Base-by-base conservation (phyloP, 306 rosid genomes). In the Amphicarpaea edgeworthii region DNA sequence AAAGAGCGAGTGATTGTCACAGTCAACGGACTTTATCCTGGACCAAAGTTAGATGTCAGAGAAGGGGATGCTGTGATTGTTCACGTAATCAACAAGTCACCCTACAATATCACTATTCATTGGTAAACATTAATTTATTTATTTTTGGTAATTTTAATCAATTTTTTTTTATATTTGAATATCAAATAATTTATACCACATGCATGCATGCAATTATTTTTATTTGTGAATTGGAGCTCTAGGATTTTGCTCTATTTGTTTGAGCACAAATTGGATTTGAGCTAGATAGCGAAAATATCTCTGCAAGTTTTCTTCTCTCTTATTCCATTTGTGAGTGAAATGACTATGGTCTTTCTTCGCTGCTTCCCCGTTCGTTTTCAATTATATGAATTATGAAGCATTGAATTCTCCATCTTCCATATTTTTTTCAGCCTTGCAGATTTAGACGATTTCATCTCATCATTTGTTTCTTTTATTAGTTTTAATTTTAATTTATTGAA, bases 11-110 rank as follows among this genome's bases (percentile, higher is more conserved):
- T 73, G 30, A 84, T 89, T 45, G 85, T 87, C 0, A 78, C 88
- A 0, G 90, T 89, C 17, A 89, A 89, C 57, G 86, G 82, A 11
- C 42, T 54, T n/a, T 75, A 77, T 17, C 91, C 94, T 0, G 94
- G 91, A 5, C 71, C 79, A 45, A 61, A 2, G 12, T 46, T 74
- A 45, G 45, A 61, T 32, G 79, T 74, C 5, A 8, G 16, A 0
- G 79, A 74, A 61, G 79, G 79, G 23, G 79, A 74, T 62, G 23
- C 61, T 46, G 71, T 46, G 61, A 74, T 74, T 7, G 47, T 74
- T 3, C 79, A 74, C 28, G 62, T 61, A 61, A 12, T 74, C 60
- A 74, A 74, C 38, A 6, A 46, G 7, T 51, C 79, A 7, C 71
- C 79, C 38, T 74, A 74, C 37, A 61, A 74, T 20, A 74, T 74